These are phyloP conservation scores for Groenewaldozyma sp. DNA, from an alignment of 1,139 yeast genomes.

Conservation along the genomic window DNA sequence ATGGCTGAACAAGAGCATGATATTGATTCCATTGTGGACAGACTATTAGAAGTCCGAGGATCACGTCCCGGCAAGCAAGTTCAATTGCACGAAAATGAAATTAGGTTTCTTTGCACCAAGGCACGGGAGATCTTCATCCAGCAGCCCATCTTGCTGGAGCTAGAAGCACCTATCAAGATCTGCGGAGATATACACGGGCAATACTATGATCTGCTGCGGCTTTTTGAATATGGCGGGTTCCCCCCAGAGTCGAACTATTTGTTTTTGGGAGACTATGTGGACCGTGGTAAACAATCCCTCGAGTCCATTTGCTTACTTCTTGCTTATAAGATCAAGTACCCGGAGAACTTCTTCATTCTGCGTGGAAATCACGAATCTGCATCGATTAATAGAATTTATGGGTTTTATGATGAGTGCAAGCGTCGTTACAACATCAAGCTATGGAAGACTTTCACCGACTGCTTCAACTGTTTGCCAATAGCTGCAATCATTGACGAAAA, in stretches of 20 bases:
- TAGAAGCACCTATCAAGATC: constrained; percentile 92
- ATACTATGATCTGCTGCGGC: constrained; percentile 86
- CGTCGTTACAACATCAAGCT: constrained; percentile 94
- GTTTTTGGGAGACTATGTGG: constrained; percentile 94
- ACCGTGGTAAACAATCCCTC: constrained; percentile 93
- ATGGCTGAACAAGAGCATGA: constrained; percentile 77
- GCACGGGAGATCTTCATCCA: constrained; percentile 97
- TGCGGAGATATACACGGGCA: constrained; percentile 98
- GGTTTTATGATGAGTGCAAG: constrained; percentile 87
- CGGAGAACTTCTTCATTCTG: constrained; percentile 89
- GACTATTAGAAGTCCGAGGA: constrained; percentile 94
- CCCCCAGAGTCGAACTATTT: constrained; percentile 88
- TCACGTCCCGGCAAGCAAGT: constrained; percentile 98
- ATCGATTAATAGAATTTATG: constrained; percentile 91
- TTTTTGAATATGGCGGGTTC: constrained; percentile 96
- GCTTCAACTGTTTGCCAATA: constrained; percentile 95
- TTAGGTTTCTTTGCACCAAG: constrained; percentile 89
- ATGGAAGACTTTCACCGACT: constrained; percentile 97
- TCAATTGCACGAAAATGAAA: constrained; percentile 85
- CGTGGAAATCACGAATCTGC: constrained; percentile 99
- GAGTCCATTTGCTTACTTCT: constrained; percentile 88
- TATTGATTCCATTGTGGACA: constrained; percentile 92
- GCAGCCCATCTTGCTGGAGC: constrained; percentile 89
- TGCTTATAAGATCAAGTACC: constrained; percentile 94
- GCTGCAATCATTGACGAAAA: constrained; percentile 97